A percentile compares a stretch with the other conserved stretches of the same genome.
Conservation (phyloP, 1,284 basidiomycete genomes). For the Rhodotorula sp. region DNA sequence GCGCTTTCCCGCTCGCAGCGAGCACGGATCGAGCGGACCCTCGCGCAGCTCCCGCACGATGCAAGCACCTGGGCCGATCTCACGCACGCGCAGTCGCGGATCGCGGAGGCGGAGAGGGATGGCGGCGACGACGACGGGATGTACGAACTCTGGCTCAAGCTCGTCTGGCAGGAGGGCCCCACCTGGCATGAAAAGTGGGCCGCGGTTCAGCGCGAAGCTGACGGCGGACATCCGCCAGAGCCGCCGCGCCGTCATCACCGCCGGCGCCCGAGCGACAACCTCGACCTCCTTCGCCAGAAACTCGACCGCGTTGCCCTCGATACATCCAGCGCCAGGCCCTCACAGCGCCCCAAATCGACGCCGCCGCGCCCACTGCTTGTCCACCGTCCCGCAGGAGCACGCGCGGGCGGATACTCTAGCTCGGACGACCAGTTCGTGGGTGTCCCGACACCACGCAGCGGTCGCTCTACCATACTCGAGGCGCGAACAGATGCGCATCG, state of each 20-base stretch:
- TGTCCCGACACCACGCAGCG: slow-evolving; percentile 10
- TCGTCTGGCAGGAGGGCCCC: slow-evolving; percentile 23
- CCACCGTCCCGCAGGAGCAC: not conserved
- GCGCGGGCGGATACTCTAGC: slow-evolving; percentile 16
- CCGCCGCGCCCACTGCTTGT: slow-evolving; percentile 19
- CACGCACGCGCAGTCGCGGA: not conserved
- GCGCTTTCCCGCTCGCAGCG: slow-evolving; percentile 6
- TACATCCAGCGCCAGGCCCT: not conserved
- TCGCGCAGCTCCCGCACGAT: slow-evolving; percentile 1
- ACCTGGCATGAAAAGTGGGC: slow-evolving; percentile 42
- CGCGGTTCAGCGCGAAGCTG: not conserved
- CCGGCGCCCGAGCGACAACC: slow-evolving; percentile 16
- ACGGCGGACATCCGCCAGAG: not conserved
- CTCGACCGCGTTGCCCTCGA: slow-evolving; percentile 9
- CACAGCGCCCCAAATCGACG: slow-evolving; percentile 2
- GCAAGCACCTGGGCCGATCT: slow-evolving; percentile 18
- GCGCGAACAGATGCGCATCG: not conserved
- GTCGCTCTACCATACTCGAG: not conserved
- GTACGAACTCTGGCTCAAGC: slow-evolving; percentile 21
- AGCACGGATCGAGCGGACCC: slow-evolving; percentile 9
- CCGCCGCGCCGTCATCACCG: not conserved
- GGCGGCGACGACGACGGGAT: slow-evolving; percentile 14
- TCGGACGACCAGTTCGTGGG: slow-evolving; percentile 37
- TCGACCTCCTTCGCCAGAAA: slow-evolving; percentile 17
- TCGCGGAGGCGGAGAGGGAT: not conserved